phyloP scores from a whole-genome alignment of 495 filamentous ascomycete species.

The Elaphomyces granulatus region DNA sequence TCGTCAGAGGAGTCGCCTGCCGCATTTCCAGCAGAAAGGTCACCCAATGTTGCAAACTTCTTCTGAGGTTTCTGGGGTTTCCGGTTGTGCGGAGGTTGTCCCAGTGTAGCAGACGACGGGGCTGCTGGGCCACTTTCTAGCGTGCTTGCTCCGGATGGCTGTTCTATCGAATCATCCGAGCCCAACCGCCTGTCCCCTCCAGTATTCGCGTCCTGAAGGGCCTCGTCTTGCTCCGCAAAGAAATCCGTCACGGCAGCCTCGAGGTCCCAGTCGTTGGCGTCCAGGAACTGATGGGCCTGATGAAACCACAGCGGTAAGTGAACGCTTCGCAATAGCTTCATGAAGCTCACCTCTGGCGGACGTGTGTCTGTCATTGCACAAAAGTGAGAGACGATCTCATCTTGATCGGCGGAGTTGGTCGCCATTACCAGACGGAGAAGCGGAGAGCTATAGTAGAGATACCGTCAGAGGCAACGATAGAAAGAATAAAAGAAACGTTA shows the following conservation, averaged over 20 bases:
- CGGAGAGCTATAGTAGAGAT: not conserved
- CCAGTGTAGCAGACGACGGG: constrained; percentile 21
- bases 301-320: no score
- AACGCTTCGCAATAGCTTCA: no score
- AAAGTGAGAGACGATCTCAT: constrained; percentile 60
- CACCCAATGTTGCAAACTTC: constrained; percentile 43
- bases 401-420: constrained; percentile 43
- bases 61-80: constrained; percentile 31
- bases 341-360: constrained; percentile 43
- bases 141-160: constrained; percentile 15
- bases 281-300: constrained; percentile 59
- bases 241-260: constrained; percentile 51
- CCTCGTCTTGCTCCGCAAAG: constrained; percentile 55
- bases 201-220: constrained; percentile 22
- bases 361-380: constrained; percentile 52
- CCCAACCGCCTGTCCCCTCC: constrained; percentile 21
- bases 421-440: constrained; percentile 26
- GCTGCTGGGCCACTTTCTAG: constrained; percentile 20
- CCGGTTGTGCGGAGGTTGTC: constrained; percentile 16
- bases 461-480: not conserved
- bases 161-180: constrained; percentile 10
- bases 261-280: constrained; percentile 54
- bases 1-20: constrained; percentile 50
- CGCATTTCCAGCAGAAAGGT: constrained; percentile 30
- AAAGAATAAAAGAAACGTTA: not conserved